Conservation (phyloP, 306 rosid species). For the Trichosanthes cucumerina region DNA sequence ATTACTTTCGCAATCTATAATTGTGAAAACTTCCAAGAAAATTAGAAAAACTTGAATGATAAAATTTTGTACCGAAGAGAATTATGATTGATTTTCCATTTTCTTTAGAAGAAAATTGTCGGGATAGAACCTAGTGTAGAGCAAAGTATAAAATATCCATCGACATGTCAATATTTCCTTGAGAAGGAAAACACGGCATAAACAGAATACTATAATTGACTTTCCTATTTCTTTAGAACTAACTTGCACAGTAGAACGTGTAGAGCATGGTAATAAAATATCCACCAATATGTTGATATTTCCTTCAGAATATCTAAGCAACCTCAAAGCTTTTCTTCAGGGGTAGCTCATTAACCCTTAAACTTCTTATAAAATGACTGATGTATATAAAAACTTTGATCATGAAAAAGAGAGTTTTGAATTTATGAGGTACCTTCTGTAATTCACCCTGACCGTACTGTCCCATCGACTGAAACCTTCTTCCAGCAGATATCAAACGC, state of each 20-base stretch:
- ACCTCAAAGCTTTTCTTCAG: background rate
- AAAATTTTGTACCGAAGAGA: background rate
- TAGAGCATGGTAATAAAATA: background rate
- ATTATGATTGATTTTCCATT: background rate
- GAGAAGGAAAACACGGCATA: background rate
- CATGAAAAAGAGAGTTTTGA: background rate
- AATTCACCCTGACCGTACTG: constrained; percentile 88
- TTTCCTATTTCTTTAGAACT: background rate
- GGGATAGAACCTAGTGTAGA: background rate
- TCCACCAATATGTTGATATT: background rate
- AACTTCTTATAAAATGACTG: background rate
- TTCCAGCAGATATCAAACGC: constrained; percentile 73
- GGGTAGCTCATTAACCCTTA: background rate
- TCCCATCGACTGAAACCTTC: constrained; percentile 92
- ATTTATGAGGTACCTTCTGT: constrained; percentile 44
- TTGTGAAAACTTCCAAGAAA: constrained; percentile 10
- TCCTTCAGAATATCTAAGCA: constrained; percentile 13
- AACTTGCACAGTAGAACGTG: background rate
- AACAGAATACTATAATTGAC: background rate
- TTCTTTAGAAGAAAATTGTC: background rate
- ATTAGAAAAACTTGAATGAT: background rate
- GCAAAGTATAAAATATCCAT: background rate
- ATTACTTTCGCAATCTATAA: constrained; percentile 66
- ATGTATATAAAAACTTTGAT: background rate
- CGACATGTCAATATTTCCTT: background rate